phyloP scores from a whole-genome alignment of 2,329 filamentous ascomycete genomes.

The Botrytis fragariae region DNA sequence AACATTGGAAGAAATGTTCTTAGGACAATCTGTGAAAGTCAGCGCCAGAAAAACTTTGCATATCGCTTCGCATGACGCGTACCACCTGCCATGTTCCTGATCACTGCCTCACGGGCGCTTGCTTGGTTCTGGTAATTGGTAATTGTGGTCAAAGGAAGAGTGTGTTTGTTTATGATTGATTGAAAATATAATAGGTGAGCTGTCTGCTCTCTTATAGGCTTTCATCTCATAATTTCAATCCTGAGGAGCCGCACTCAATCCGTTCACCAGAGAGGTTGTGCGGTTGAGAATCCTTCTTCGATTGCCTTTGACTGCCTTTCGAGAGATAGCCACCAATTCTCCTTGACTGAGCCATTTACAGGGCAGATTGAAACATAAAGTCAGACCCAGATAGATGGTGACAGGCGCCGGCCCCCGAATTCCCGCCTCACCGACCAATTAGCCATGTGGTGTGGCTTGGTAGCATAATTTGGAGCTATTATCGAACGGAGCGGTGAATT shows the following conservation, averaged over 20 bases:
- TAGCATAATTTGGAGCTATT: not conserved
- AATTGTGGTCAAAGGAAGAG: not conserved
- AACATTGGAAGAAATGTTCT: not conserved
- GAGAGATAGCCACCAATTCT: not conserved
- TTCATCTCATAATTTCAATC: not conserved
- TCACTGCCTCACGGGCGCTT: not conserved
- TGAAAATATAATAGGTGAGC: not conserved
- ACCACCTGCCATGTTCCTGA: slow-evolving; percentile 1
- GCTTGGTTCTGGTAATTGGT: not conserved
- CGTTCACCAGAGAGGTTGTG: not conserved
- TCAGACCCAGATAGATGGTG: not conserved
- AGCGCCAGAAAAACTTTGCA: not conserved
- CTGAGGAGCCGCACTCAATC: not conserved
- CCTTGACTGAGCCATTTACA: too few relatives aligned
- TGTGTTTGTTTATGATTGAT: not conserved
- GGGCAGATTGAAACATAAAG: not conserved
- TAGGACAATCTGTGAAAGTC: not conserved
- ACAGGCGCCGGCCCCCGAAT: not conserved
- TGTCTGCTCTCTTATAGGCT: not conserved
- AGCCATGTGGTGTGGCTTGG: not conserved
- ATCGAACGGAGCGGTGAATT: not conserved
- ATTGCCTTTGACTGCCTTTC: not conserved
- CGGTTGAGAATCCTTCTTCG: not conserved
- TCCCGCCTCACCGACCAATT: not conserved
- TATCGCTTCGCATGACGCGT: not conserved